phyloP scores from a whole-genome alignment of 129 eudicot genomes.

The Flaveria robusta region DNA sequence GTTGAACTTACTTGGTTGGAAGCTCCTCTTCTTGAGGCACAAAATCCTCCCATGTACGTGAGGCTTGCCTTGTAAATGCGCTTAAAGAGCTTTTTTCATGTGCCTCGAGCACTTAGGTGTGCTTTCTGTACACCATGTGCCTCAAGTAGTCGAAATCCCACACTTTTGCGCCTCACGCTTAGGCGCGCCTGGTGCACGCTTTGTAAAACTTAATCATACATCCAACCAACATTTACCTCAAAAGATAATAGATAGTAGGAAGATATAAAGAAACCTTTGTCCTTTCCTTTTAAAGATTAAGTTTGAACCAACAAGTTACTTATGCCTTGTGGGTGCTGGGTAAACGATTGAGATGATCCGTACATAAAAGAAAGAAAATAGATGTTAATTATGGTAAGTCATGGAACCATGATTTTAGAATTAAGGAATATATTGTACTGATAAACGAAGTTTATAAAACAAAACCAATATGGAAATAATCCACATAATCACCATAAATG shows the following conservation, averaged over 20 bases:
- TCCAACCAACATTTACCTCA: conserved; percentile 1
- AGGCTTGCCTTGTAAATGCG: no score
- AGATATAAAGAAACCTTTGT: background rate
- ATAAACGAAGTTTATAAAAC: background rate
- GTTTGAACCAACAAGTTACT: conserved; percentile 10
- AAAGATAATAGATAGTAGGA: background rate
- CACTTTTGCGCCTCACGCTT: no score
- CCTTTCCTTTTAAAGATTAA: background rate
- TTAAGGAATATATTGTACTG: background rate
- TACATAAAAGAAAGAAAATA: background rate
- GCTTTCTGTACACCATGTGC: no score
- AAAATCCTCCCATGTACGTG: no score
- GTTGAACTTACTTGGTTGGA: no score
- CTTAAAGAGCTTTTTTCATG: no score
- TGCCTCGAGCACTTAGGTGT: no score
- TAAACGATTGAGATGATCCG: background rate
- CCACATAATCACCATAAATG: conserved; percentile 18
- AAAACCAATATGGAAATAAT: background rate
- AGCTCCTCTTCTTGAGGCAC: no score
- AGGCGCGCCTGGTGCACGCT: no score
- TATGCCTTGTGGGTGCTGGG: background rate
- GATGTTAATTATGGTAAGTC: conserved; percentile 11
- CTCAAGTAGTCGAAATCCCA: no score
- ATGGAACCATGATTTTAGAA: background rate
- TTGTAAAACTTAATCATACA: background rate